Base-by-base conservation (phyloP, 345 rosid genomes). In the Boechera stricta region DNA sequence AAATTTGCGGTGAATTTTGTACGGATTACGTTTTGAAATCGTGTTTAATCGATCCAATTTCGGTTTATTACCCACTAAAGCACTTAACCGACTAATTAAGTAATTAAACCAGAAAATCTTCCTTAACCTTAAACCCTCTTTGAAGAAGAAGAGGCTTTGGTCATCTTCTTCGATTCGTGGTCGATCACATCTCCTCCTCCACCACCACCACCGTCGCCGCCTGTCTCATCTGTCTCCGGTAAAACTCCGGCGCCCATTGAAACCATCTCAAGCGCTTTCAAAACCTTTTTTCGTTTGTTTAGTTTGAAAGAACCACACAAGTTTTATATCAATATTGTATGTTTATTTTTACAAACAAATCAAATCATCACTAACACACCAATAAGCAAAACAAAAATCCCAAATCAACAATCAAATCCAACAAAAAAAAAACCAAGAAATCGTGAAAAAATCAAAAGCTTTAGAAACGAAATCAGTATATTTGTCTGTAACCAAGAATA, bases 171-270 rank as follows among this genome's bases (percentile, higher is more conserved):
- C 3, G 38, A 3, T 60, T 10, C 68, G 48, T 67, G 21, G 21
- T 18, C 61, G 1, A 88, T 84, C 59, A 91, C 26, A 18, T 88
- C 92, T 33, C 83, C 92, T 5, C 51, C 77, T 1, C 71, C 81
- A 16, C 78, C 89, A 0, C 71, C 75, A 6, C 57, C 64, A 0
- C 71, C 81, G 24, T 77, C 89, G 16, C 1, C 49, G n/a, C 73
- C 70, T 5, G 72, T 74, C 21, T 33, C 77, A 66, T 38, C 82
- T 36, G 49, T 49, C 24, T 82, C 86, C 7, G 99, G 99, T 82
- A 96, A 82, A 31, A 96, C 99, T 24, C 99, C 99, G 3, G 99
- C 97, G 0, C 99, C 99, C 97, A 87, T 96, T 28, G 99, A 93
- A 63, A 96, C 92, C 68, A 92, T 91, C 84, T 96, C 98, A 21